A percentile compares a stretch with the other conserved stretches of the same genome.
Conservation (phyloP, 2,329 filamentous ascomycete genomes). For the Chaetothyriales sp. region DNA sequence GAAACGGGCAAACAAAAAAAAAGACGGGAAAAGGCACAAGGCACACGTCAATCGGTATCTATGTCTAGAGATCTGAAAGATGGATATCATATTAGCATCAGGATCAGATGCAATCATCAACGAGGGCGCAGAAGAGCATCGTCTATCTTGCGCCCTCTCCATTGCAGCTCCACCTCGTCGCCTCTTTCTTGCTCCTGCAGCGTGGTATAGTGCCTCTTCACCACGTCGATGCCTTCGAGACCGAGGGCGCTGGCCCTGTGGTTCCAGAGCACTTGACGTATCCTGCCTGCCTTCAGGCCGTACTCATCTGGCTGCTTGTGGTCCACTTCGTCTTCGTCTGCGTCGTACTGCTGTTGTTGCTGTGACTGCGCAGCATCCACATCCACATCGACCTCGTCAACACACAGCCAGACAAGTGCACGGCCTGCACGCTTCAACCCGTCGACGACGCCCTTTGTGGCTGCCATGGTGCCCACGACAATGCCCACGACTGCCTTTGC, state of each 20-base stretch:
- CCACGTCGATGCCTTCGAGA: constrained; percentile 25
- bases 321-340: neutral
- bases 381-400: constrained; percentile 24
- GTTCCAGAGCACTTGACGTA: constrained; percentile 34
- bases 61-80: neutral
- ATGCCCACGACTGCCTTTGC: constrained; percentile 60
- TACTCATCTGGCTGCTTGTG: neutral
- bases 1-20: neutral
- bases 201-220: constrained; percentile 15
- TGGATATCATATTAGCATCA: neutral
- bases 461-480: constrained; percentile 51
- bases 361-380: neutral
- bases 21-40: neutral
- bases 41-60: too few relatives aligned
- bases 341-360: neutral
- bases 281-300: constrained; percentile 1
- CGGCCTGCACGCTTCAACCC: constrained; percentile 50
- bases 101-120: neutral
- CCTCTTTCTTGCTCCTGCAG: neutral
- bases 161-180: neutral
- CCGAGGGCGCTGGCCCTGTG: constrained; percentile 25
- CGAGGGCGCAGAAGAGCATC: neutral
- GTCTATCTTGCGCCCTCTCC: neutral
- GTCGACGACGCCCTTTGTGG: constrained; percentile 65
- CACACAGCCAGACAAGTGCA: constrained; percentile 51